phyloP scores from a whole-genome alignment of 371 early-diverging fungal species.

The Mucor plumbeus region DNA sequence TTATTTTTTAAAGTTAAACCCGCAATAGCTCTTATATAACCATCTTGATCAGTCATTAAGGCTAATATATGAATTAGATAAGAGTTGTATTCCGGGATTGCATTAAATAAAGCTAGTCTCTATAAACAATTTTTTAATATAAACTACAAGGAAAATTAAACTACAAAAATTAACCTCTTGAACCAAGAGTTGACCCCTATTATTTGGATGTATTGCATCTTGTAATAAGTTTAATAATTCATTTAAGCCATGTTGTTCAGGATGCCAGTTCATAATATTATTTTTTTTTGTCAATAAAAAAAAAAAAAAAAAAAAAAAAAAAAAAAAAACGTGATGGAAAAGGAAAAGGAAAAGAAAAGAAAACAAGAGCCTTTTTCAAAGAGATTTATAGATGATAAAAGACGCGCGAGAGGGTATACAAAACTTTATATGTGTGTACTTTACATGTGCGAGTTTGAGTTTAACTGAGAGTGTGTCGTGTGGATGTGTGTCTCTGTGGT shows the following conservation, averaged over 20 bases:
- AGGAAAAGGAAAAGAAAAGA: too few relatives aligned
- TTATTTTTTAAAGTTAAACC: conserved; percentile 90
- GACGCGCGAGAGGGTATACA: too few relatives aligned
- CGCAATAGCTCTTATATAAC: conserved; percentile 76
- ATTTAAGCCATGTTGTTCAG: conserved; percentile 39
- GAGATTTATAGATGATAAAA: too few relatives aligned
- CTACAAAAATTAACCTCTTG: conserved; percentile 35
- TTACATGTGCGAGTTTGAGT: too few relatives aligned
- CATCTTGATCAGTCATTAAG: conserved; percentile 59
- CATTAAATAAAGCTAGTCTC: conserved; percentile 80
- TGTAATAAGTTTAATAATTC: conserved; percentile 41
- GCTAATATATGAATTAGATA: conserved; percentile 87
- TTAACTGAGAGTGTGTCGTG: too few relatives aligned
- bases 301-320: neutral
- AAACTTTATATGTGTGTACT: too few relatives aligned
- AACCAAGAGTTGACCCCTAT: conserved; percentile 35
- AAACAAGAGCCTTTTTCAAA: too few relatives aligned
- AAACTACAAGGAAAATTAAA: neutral
- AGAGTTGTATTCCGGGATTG: conserved; percentile 84
- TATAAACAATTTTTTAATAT: conserved; percentile 34
- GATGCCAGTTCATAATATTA: conserved; percentile 39
- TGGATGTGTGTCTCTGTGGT: too few relatives aligned
- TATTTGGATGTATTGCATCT: conserved; percentile 44
- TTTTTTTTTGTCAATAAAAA: conserved; percentile 24
- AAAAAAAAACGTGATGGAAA: neutral